Evolutionary conservation across 495 filamentous ascomycete genomes (phyloP), one percentile per base, ranked within the genome.

Genomic region (Amorphotheca resinae): DNA sequence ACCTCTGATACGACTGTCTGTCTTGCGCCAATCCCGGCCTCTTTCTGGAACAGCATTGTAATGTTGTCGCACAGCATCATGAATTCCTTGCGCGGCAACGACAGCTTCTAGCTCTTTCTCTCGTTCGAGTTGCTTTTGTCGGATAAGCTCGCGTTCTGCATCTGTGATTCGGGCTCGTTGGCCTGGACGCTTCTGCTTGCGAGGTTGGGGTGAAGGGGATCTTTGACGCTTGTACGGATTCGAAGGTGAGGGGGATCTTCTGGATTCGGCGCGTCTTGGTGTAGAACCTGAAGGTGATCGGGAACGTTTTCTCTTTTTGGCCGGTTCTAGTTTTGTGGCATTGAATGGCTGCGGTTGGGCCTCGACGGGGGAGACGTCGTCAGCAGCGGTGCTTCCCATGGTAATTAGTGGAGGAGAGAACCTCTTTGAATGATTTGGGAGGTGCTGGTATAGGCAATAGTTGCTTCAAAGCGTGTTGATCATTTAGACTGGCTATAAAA

Each of bases 21-120:
- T 95, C 59, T 83, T 86, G 20, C 91, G 78, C 91, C 91, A 98
- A 46, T 94, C 85, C 14, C 87, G 77, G 9, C 91, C 91, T 7
- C 93, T 76, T 60, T 89, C 78, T 0, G 86, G 86, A 1, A 95
- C 88, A n/a, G 84, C 76, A 53, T 98, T 98, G 71, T 98, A 98
- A 61, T 95, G 88, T 37, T 89, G 80, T 9, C 77, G 72, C 12
- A 95, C 93, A 0, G 89, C 77, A 51, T 98, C 87, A 44, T 87
- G 75, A 37, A 87, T 80, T 6, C 79, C 78, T 15, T 55, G 53
- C 9, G 50, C 43, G 14, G 50, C 63, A 53, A 55, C 56, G 15
- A 52, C 60, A 11, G 59, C 64, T 22, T 66, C 65, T 48, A 70
- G 57, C 38, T 74, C 69, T 9, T 72, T 74, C 41, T 89, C 75